Percentiles rank a stretch among this genome's conserved stretches.
Evolutionary conservation across 163 green algal genomes (phyloP).

Genomic region (Trebouxiophyceae sp.): DNA sequence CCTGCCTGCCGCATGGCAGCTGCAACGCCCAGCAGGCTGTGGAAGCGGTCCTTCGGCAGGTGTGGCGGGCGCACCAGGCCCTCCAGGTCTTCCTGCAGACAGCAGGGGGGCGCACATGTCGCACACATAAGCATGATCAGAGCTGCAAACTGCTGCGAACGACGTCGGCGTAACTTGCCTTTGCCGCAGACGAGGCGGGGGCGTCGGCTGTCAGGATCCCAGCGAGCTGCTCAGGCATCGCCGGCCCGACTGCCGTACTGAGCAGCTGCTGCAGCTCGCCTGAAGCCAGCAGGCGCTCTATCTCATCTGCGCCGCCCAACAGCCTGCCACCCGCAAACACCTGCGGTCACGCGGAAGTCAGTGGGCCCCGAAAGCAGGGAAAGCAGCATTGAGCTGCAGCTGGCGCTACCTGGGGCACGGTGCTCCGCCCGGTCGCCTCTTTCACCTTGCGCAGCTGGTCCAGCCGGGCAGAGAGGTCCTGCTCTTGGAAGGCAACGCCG

Average conservation of each 20-base stretch:
- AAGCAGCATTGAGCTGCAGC: no score
- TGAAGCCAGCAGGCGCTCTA: slow-evolving; percentile 21
- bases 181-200: slow-evolving; percentile 7
- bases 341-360: no score
- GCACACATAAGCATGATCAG: slow-evolving; percentile 2
- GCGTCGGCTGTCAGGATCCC: not conserved
- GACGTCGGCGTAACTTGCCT: not conserved
- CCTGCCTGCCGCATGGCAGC: no score
- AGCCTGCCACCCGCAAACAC: slow-evolving; percentile 57
- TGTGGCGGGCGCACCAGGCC: no score
- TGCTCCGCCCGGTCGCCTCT: slow-evolving; percentile 42
- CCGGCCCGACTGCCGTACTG: not conserved
- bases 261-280: slow-evolving; percentile 28
- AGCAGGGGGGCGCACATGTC: no score
- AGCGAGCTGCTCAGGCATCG: not conserved
- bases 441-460: slow-evolving; percentile 38
- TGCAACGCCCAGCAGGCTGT: no score
- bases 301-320: slow-evolving; percentile 56
- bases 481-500: no score
- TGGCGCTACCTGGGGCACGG: slow-evolving; percentile 67
- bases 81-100: no score
- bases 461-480: no score
- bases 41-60: no score
- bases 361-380: no score
- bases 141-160: not conserved